Evolutionary conservation across 202 grass and related monocot species (phyloP).

Genomic region (Setaria viridis): DNA sequence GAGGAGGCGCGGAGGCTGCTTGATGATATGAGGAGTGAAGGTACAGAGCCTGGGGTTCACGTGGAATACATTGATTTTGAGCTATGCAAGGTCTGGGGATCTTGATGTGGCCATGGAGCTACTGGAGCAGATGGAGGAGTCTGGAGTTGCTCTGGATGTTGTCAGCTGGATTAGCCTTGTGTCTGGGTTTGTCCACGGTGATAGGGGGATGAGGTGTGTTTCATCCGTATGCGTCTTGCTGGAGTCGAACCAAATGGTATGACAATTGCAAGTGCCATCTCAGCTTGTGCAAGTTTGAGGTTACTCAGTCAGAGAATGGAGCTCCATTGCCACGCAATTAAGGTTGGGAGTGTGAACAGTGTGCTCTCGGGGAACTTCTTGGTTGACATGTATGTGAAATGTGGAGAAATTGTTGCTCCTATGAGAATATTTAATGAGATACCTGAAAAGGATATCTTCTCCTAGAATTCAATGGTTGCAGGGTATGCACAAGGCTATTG

Average conservation of each 20-base stretch:
- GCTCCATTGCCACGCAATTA: slow-evolving; percentile 84
- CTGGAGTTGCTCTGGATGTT: slow-evolving; percentile 66
- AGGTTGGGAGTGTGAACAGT: slow-evolving; percentile 54
- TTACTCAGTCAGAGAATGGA: slow-evolving; percentile 57
- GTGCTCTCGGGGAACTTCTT: slow-evolving; percentile 82
- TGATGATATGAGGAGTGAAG: slow-evolving; percentile 62
- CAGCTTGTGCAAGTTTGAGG: slow-evolving; percentile 85
- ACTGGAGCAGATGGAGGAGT: slow-evolving; percentile 74
- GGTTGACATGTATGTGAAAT: slow-evolving; percentile 94
- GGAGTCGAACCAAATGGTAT: slow-evolving; percentile 82
- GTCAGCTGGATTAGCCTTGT: slow-evolving; percentile 90
- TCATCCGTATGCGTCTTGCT: slow-evolving; percentile 67
- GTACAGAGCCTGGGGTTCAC: slow-evolving; percentile 74
- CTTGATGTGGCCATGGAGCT: slow-evolving; percentile 64
- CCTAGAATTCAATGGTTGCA: slow-evolving; percentile 96
- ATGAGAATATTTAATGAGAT: slow-evolving; percentile 71
- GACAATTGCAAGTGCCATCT: slow-evolving; percentile 72
- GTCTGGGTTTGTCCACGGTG: slow-evolving; percentile 74
- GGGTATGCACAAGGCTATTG: slow-evolving; percentile 83
- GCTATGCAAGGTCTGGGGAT: slow-evolving; percentile 66
- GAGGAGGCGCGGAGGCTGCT: slow-evolving; percentile 69
- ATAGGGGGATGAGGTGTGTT: slow-evolving; percentile 66
- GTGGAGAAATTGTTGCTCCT: slow-evolving; percentile 64
- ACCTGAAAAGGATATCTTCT: slow-evolving; percentile 87
- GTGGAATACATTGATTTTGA: slow-evolving; percentile 83